Evolutionary conservation across 208 protist species (phyloP), one percentile per base, ranked within the genome.

Genomic region (Vickermania ingenoplastis): DNA sequence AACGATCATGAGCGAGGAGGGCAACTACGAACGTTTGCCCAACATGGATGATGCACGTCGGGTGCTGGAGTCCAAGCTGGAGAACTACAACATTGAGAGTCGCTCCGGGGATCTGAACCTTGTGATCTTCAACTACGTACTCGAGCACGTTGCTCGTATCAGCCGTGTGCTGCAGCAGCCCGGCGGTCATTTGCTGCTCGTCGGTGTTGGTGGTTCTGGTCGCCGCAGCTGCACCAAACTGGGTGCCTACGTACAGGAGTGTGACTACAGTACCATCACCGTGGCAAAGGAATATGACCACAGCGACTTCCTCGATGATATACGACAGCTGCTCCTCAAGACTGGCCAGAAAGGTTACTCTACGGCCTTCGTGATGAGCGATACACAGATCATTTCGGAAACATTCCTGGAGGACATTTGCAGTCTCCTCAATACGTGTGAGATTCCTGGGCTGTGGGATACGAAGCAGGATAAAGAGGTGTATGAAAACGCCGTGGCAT

Each of bases 341-440:
- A 95, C 96, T 0, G 98, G 97, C 49, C 76, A 92, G 62, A 91
- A 97, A 61, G 86, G 83, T 21, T 92, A 96, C 54, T 76, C 84
- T 13, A 96, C 89, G 1, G 95, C 97, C 26, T 99, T 99, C 67
- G 82, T 99, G 21, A 76, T 99, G 59, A 84, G 79, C 29, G 98
- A 99, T 75, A 93, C 89, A 41, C 96, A 99, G 70, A 97, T 99
- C 61, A 89, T 92, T 30, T 76, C 88, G 27, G 91, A 98, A 60
- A 69, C 79, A 13, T 98, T 99, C 59, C 70, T 99, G 1, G 97
- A 99, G 69, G 97, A 99, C 71, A 89, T 99, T 30, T 98, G 97
- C 79, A 97, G 88, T 59, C 66, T 99, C 25, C 81, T 99, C 25
- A 99, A 98, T 80, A 95, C 86, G 11, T 96, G 97, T 29, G 94